phyloP scores from a whole-genome alignment of 192 early-diverging fungal species.

The Podila minutissima region DNA sequence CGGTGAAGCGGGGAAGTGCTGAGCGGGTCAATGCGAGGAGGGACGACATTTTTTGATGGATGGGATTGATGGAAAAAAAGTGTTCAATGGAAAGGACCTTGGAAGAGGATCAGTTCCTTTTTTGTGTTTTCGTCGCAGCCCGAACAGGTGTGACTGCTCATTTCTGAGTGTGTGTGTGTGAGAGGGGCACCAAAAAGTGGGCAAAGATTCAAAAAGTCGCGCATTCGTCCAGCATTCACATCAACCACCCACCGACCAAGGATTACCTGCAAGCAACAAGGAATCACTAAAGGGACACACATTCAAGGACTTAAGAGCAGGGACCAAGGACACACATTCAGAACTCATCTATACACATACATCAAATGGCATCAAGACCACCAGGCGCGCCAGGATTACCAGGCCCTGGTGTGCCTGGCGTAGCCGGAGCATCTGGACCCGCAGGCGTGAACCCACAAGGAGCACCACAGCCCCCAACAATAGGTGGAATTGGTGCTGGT shows the following conservation, averaged over 20 bases:
- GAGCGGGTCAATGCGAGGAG: conserved; percentile 23
- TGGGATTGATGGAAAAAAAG: not conserved
- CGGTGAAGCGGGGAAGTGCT: conserved; percentile 12
- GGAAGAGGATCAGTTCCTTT: not conserved
- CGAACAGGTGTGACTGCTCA: not conserved
- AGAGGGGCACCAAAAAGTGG: too few relatives aligned
- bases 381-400: conserved; percentile 4
- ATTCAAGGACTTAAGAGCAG: too few relatives aligned
- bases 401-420: conserved; percentile 16
- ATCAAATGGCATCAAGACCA: conserved; percentile 31
- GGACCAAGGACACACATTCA: too few relatives aligned
- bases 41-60: conserved; percentile 21
- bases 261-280: too few relatives aligned
- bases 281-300: too few relatives aligned
- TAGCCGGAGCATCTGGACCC: not conserved
- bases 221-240: too few relatives aligned
- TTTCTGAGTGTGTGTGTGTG: not conserved
- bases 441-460: conserved; percentile 6
- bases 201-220: too few relatives aligned
- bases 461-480: conserved; percentile 1
- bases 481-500: conserved; percentile 2
- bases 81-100: not conserved
- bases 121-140: conserved; percentile 1
- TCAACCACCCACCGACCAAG: too few relatives aligned
- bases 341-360: not conserved